Percentiles rank a stretch among this genome's conserved stretches.
phyloP scores from a whole-genome alignment of 2,329 filamentous ascomycete species.

The Coniochaeta sp. region DNA sequence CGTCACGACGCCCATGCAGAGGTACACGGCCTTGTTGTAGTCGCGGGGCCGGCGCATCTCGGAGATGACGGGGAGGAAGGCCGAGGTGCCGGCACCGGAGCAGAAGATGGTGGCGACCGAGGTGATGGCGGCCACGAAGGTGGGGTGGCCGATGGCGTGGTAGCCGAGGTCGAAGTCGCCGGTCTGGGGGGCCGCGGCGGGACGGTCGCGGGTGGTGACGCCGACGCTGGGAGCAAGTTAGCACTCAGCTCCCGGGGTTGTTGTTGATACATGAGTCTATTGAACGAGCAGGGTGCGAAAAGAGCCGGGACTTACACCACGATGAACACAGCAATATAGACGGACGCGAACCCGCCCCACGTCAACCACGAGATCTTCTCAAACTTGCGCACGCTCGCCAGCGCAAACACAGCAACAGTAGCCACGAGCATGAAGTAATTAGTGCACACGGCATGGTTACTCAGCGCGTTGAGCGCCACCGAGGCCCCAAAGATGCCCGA shows the following conservation, averaged over 20 bases:
- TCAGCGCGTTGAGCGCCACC: slow-evolving; percentile 52
- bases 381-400: slow-evolving; percentile 49
- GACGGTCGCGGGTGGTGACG: slow-evolving; percentile 48
- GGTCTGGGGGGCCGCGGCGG: slow-evolving; percentile 51
- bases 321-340: slow-evolving; percentile 51
- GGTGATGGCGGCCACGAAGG: slow-evolving; percentile 51
- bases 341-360: slow-evolving; percentile 51
- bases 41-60: slow-evolving; percentile 56
- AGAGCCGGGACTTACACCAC: slow-evolving; percentile 35
- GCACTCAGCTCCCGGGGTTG: no score
- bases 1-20: slow-evolving; percentile 49
- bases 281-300: neutral
- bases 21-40: slow-evolving; percentile 51
- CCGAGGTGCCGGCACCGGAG: slow-evolving; percentile 49
- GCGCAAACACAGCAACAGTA: slow-evolving; percentile 37
- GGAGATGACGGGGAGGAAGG: slow-evolving; percentile 56
- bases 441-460: slow-evolving; percentile 49
- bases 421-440: slow-evolving; percentile 50
- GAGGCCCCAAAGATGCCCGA: slow-evolving; percentile 53
- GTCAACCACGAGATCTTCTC: slow-evolving; percentile 55
- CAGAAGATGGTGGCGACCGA: slow-evolving; percentile 53
- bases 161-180: slow-evolving; percentile 22
- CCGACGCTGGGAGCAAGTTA: slow-evolving; percentile 30
- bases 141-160: slow-evolving; percentile 27
- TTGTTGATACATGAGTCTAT: no score